Percentiles rank a stretch among this genome's conserved stretches.
These are phyloP conservation scores for Bidens hawaiensis DNA, from an alignment of 140 eudicot species.

Conservation along the genomic window DNA sequence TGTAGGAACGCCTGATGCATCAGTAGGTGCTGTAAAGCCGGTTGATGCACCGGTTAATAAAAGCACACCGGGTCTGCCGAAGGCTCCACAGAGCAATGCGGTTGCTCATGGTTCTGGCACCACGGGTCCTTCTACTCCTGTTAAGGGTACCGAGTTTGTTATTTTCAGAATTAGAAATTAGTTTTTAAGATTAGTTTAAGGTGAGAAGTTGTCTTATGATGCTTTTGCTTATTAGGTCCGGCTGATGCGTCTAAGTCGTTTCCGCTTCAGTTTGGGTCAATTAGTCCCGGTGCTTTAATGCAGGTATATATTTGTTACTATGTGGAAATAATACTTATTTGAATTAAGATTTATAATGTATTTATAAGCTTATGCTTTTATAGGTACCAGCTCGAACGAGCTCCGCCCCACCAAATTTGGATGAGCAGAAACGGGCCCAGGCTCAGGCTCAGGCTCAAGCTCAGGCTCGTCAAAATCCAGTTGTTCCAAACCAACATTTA, in stretches of 20 bases:
- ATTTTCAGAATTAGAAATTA: not conserved
- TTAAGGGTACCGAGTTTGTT: slow-evolving; percentile 39
- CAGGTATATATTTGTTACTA: slow-evolving; percentile 41
- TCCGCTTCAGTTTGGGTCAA: slow-evolving; percentile 79
- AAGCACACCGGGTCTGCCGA: slow-evolving; percentile 46
- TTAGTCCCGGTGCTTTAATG: slow-evolving; percentile 64
- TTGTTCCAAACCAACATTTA: slow-evolving; percentile 41
- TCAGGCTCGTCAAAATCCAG: slow-evolving; percentile 56
- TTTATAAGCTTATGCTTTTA: not conserved
- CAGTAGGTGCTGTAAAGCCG: slow-evolving; percentile 37
- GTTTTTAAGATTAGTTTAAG: not conserved
- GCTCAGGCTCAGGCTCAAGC: too few species aligned
- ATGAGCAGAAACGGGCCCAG: slow-evolving; percentile 77
- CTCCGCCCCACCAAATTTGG: slow-evolving; percentile 86
- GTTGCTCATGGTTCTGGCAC: slow-evolving; percentile 30
- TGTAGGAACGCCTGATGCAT: slow-evolving; percentile 46
- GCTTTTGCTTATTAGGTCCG: slow-evolving; percentile 28
- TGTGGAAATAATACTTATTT: too few species aligned
- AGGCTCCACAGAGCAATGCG: slow-evolving; percentile 43
- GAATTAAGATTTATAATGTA: too few species aligned
- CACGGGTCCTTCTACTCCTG: slow-evolving; percentile 52
- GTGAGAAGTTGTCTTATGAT: not conserved
- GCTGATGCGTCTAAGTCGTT: slow-evolving; percentile 57
- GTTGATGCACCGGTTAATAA: slow-evolving; percentile 35
- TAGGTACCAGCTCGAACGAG: slow-evolving; percentile 81